phyloP scores from a whole-genome alignment of 2,329 filamentous ascomycete genomes.

The Colletotrichum navitas region DNA sequence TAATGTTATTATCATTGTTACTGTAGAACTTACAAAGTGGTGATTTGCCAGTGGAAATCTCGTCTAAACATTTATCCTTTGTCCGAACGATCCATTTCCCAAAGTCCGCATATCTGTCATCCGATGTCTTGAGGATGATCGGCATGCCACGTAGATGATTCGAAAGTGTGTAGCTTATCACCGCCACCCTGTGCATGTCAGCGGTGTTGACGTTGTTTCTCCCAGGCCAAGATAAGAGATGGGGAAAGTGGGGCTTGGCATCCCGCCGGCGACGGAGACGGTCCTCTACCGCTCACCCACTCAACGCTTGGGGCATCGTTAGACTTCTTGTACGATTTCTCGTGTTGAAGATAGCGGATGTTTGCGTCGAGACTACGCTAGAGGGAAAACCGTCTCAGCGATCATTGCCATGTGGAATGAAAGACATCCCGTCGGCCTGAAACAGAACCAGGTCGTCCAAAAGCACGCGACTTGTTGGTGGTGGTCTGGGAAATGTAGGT shows the following conservation, averaged over 20 bases:
- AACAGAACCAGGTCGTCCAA: neutral
- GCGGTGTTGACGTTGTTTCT: neutral
- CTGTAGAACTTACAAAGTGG: neutral
- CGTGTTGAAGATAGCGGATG: neutral
- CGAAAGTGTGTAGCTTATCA: neutral
- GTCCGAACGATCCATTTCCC: conserved; percentile 14
- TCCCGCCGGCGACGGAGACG: conserved; percentile 2
- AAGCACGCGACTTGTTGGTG: neutral
- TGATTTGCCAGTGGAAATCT: neutral
- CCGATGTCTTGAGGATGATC: conserved; percentile 14
- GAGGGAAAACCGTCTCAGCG: neutral
- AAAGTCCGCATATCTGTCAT: conserved; percentile 17
- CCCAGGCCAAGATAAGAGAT: conserved; percentile 17
- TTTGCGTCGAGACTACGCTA: conserved; percentile 16
- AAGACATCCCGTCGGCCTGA: neutral
- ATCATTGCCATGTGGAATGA: neutral
- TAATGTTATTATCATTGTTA: neutral
- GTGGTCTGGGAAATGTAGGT: too few species aligned
- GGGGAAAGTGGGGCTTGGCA: conserved; percentile 11
- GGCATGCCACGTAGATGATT: conserved; percentile 1
- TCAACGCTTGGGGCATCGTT: neutral
- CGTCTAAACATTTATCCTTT: conserved; percentile 1
- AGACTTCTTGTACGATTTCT: conserved; percentile 1
- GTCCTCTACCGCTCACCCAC: neutral
- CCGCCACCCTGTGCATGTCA: conserved; percentile 25